Evolutionary conservation across 1,139 yeast genomes (phyloP), one percentile per base, ranked within the genome.

Genomic region (Debaryomyces psychrophilus): DNA sequence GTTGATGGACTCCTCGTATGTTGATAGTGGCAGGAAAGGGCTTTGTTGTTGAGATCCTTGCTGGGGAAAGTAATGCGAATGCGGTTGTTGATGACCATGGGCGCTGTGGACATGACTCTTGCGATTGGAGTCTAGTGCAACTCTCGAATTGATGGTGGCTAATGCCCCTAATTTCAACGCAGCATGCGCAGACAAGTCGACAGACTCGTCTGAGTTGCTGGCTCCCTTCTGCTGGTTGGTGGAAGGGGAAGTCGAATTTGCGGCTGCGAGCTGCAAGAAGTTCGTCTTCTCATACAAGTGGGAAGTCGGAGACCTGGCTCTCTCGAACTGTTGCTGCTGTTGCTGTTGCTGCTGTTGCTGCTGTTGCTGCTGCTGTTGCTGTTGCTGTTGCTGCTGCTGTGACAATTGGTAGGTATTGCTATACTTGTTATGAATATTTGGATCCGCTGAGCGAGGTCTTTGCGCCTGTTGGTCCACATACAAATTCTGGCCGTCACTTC

Each of bases 81-180:
- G 53, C 33, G 49, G 52, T 37, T 45, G 48, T 37, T 53, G 50
- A 22, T 26, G 35, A 38, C 34, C 28, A 48, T 48, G 48, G 48
- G 48, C 42, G 44, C 46, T 43, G 34, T 46, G 45, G 37, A 44
- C 48, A 49, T 52, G 55, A 44, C 56, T 52, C 57, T 76, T 79
- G 56, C 77, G 74, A 56, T 69, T 72, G 6, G 81, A 77, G 58
- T 83, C 87, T 51, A 82, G 68, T 9, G 83, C 84, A 18, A 79
- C 82, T 44, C 88, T 65, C 9, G 80, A 79, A 55, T 82, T 81
- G 48, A 83, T 82, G 4, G 88, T 83, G 15, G 84, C 79, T 50
- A 83, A 69, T 1, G 87, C 87, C 20, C 85, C 84, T 51, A 83
- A 64, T 60, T 83, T 83, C 53, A 79, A 64, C 34, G 77, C 75